phyloP scores from a whole-genome alignment of 2,329 filamentous ascomycete species.

The Fusarium domesticum region DNA sequence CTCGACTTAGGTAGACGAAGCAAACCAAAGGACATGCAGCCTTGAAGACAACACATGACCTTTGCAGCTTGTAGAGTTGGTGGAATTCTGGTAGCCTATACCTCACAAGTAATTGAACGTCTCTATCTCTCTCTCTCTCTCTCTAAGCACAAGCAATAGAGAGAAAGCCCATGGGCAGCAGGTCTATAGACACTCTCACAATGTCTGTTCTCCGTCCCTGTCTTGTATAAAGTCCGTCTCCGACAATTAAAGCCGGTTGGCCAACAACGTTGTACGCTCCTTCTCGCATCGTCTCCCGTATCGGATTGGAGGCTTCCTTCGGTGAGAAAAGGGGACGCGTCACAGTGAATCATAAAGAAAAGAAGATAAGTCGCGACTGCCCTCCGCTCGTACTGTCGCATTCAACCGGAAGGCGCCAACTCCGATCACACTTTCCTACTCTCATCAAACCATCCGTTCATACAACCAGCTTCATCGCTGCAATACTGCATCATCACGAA shows the following conservation, averaged over 20 bases:
- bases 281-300: background rate
- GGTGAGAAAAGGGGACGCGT: background rate
- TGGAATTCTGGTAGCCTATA: no score
- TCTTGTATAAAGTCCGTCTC: slow-evolving; percentile 1
- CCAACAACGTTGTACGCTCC: background rate
- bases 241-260: background rate
- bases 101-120: no score
- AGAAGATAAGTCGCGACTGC: background rate
- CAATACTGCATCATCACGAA: background rate
- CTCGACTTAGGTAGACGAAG: no score
- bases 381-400: background rate
- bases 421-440: background rate
- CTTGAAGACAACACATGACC: no score
- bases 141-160: no score
- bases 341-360: background rate
- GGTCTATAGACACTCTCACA: no score
- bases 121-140: no score
- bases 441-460: background rate
- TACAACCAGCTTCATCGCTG: background rate
- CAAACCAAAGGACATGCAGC: no score
- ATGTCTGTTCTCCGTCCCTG: no score
- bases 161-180: no score
- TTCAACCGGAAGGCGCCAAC: no score
- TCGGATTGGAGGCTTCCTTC: background rate
- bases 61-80: no score